These are phyloP conservation scores for Penicillium chermesinum DNA, from an alignment of 495 filamentous ascomycete genomes.

Conservation along the genomic window DNA sequence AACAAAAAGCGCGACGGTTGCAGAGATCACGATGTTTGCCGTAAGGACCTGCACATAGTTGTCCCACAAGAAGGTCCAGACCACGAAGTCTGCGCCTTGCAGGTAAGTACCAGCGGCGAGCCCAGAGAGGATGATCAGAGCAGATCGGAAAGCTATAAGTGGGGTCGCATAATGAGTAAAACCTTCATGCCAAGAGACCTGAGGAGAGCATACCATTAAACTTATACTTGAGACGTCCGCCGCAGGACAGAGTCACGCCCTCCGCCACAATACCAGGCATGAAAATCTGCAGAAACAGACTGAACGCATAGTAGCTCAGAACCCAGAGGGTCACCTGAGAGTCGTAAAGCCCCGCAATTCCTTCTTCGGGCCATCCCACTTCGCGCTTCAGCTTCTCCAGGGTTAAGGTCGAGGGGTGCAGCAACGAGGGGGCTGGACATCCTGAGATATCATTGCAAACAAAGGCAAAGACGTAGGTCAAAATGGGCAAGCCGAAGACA, in stretches of 20 bases:
- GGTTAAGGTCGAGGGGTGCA: constrained; percentile 66
- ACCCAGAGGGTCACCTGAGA: constrained; percentile 57
- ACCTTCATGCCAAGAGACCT: too few relatives aligned
- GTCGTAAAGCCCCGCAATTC: constrained; percentile 57
- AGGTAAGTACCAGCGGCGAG: constrained; percentile 66
- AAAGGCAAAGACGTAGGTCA: constrained; percentile 72
- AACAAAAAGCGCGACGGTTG: constrained; percentile 62
- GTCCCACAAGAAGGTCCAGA: constrained; percentile 91
- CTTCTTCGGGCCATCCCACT: constrained; percentile 69
- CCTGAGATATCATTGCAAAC: constrained; percentile 89
- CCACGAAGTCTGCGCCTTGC: constrained; percentile 73
- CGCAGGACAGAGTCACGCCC: constrained; percentile 64
- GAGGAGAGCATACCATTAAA: constrained; percentile 67
- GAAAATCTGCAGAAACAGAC: constrained; percentile 65
- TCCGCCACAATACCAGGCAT: constrained; percentile 70
- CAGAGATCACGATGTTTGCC: constrained; percentile 71
- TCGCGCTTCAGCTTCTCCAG: constrained; percentile 69
- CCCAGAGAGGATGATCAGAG: constrained; percentile 60
- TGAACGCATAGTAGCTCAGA: constrained; percentile 75
- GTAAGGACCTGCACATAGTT: constrained; percentile 85
- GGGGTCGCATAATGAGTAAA: too few relatives aligned
- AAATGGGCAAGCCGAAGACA: constrained; percentile 67
- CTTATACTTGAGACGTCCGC: constrained; percentile 77
- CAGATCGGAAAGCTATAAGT: constrained; percentile 66
- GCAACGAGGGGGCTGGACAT: constrained; percentile 82